Evolutionary conservation across 2,329 filamentous ascomycete species (phyloP).

Genomic region (Thielaviopsis cerberus): DNA sequence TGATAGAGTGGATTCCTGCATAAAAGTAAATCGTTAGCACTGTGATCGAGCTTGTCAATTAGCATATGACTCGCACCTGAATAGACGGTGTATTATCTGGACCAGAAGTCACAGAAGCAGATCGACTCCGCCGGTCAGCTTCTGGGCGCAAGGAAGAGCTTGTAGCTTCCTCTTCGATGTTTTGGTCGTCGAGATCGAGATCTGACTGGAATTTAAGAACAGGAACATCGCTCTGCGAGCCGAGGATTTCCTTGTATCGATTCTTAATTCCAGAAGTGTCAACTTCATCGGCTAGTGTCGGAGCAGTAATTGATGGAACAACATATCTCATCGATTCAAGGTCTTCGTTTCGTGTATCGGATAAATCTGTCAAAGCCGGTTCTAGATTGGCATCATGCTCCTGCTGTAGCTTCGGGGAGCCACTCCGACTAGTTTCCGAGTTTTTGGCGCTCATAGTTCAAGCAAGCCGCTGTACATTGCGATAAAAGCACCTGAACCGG

Average conservation of each 20-base stretch:
- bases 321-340: neutral
- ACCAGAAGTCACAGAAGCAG: conserved; percentile 49
- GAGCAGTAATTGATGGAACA: conserved; percentile 15
- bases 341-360: neutral
- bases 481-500: neutral
- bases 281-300: conserved; percentile 26
- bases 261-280: neutral
- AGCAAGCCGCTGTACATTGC: neutral
- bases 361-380: neutral
- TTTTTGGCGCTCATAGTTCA: neutral
- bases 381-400: neutral
- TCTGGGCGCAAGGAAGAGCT: conserved; percentile 15
- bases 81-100: conserved; percentile 74
- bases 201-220: neutral
- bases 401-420: neutral
- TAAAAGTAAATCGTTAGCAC: too few species aligned
- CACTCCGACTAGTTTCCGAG: neutral
- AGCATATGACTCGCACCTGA: conserved; percentile 36
- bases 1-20: conserved; percentile 39
- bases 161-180: neutral
- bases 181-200: neutral
- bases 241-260: neutral
- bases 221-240: neutral
- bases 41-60: too few species aligned
- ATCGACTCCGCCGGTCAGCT: conserved; percentile 43